phyloP scores from a whole-genome alignment of 257 asterid genomes.

The Solanum dulcamara region DNA sequence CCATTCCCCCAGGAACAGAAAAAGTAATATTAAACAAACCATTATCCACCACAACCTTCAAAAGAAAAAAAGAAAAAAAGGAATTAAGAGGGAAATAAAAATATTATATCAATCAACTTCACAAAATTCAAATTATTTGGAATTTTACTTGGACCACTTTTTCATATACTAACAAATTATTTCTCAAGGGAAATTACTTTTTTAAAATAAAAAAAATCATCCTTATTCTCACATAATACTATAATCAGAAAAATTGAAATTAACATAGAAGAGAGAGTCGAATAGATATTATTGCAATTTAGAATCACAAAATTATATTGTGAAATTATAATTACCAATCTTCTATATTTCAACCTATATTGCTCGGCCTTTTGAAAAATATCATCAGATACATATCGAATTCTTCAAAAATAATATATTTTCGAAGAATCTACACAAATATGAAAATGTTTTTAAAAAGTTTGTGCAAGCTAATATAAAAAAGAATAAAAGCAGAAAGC shows the following conservation, averaged over 20 bases:
- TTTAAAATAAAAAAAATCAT: no score
- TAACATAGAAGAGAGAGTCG: neutral
- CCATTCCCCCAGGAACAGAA: constrained; percentile 53
- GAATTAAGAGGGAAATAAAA: neutral
- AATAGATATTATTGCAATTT: neutral
- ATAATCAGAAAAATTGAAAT: neutral
- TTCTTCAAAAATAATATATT: accelerated
- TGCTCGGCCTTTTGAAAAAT: neutral
- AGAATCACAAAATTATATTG: neutral
- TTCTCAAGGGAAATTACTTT: no score
- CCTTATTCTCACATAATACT: neutral
- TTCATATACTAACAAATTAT: neutral
- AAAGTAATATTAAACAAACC: constrained; percentile 44
- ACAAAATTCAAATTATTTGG: neutral
- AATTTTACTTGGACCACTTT: neutral
- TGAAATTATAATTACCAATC: neutral
- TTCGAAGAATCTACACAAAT: accelerated
- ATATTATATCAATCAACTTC: neutral
- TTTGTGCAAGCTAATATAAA: accelerated
- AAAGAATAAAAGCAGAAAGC: no score
- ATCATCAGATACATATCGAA: accelerated
- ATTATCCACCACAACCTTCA: constrained; percentile 58
- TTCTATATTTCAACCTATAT: neutral
- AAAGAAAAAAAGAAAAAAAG: neutral
- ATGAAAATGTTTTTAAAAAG: neutral